phyloP scores from a whole-genome alignment of 768 basidiomycete species.

The Cytidiella melzeri region DNA sequence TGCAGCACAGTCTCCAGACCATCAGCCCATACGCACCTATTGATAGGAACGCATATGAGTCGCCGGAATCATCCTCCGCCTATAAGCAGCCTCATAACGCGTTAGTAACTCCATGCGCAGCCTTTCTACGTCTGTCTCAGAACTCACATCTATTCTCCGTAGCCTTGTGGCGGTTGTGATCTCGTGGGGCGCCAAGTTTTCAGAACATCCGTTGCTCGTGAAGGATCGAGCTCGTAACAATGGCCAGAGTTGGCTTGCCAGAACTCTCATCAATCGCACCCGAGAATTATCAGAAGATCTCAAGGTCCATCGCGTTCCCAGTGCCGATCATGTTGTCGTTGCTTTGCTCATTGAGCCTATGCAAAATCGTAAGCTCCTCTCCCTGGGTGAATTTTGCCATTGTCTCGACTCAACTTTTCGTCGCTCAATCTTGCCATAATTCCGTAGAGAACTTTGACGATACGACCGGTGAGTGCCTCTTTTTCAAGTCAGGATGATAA shows the following conservation, averaged over 20 bases:
- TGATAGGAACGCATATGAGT: slow-evolving; percentile 12
- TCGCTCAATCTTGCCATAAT: neutral
- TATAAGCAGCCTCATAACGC: slow-evolving; percentile 22
- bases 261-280: slow-evolving; percentile 70
- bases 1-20: slow-evolving; percentile 35
- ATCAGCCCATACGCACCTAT: slow-evolving; percentile 16
- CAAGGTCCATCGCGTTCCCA: slow-evolving; percentile 79
- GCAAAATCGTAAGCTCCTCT: slow-evolving; percentile 70
- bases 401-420: slow-evolving; percentile 1
- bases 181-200: slow-evolving; percentile 92
- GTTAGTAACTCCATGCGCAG: slow-evolving; percentile 13
- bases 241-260: slow-evolving; percentile 68
- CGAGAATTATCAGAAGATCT: slow-evolving; percentile 82
- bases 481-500: no score
- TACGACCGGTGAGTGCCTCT: slow-evolving; percentile 5
- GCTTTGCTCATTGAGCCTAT: slow-evolving; percentile 76
- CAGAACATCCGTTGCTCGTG: slow-evolving; percentile 80
- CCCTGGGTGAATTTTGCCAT: neutral
- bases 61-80: neutral
- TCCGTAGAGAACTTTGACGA: slow-evolving; percentile 8
- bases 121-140: neutral
- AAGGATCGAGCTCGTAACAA: slow-evolving; percentile 67
- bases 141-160: neutral
- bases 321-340: slow-evolving; percentile 76
- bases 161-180: slow-evolving; percentile 76